Base-by-base conservation (phyloP, 495 filamentous ascomycete species). In the Penicillium crystallinum region DNA sequence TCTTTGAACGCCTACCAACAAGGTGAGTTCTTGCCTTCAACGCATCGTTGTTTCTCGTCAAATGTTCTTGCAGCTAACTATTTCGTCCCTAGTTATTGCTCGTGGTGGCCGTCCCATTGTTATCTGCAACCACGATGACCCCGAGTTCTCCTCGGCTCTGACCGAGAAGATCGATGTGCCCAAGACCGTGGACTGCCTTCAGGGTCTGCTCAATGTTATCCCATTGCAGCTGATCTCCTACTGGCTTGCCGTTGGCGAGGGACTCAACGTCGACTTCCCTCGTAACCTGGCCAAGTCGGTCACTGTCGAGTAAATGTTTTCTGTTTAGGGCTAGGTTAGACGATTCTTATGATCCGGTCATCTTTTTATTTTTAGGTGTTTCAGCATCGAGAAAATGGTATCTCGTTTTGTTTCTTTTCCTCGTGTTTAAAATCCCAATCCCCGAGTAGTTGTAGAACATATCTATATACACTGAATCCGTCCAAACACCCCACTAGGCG, bases 1-100 rank as follows among this genome's bases (percentile, higher is more conserved):
- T 97, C 92, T 10, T 77, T 98, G 54, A 98, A 98, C 68, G 93
- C 93, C 60, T 98, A 97, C 67, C 93, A 98, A 75, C 93, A 98
- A 79, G 86, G 89, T 91, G 76, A 66, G 81, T 74, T 27, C 6
- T 2, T 11, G 5, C 5, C 1, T 34, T 34, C 4, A 34, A 11
- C 14, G 30, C 23, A 39, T 8, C 9, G 10, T 27, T 36, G 17
- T 8, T 30, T 18, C 10, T 14, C 41, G 10, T 22, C 9, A n/a
- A n/a, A n/a, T 21, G 39, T 17, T 18, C 42, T 53, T 39, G 18
- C 18, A 51, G 53, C 21, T 33, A 40, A 15, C 9, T 37, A 30
- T 45, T 36, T 44, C 56, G 87, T 11, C 15, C 5, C 14, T 36
- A 36, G 93, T 98, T 61, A 88, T 95, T 77, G 93, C 93, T 60